Conservation (phyloP, 2,329 filamentous ascomycete genomes). For the Rugonectria rugulosa region DNA sequence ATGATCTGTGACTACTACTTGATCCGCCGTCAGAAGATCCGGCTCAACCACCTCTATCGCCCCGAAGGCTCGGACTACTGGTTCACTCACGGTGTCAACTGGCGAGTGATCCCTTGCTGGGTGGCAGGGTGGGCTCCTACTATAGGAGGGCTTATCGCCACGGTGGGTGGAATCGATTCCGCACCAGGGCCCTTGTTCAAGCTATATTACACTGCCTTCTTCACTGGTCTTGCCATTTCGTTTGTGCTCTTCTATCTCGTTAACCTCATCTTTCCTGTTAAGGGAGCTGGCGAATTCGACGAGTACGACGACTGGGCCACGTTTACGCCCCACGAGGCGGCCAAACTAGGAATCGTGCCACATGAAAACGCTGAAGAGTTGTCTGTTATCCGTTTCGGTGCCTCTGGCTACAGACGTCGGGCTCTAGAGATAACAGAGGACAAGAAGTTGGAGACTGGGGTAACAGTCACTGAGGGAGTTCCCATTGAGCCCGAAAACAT, state of each 20-base stretch:
- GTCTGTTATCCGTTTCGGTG: not conserved
- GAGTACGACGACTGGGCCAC: conserved; percentile 18
- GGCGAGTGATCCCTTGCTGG: conserved; percentile 22
- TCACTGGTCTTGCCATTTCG: conserved; percentile 1
- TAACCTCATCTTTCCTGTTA: conserved; percentile 8
- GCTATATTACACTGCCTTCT: conserved; percentile 10
- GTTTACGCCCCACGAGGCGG: conserved; percentile 11
- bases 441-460: not conserved
- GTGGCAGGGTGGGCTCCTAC: conserved; percentile 9
- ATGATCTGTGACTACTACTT: conserved; percentile 42
- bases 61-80: conserved; percentile 43
- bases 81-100: conserved; percentile 46
- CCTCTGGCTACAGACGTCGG: not conserved
- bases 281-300: conserved; percentile 9
- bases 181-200: conserved; percentile 3
- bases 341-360: conserved; percentile 5
- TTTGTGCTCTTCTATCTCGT: conserved; percentile 6
- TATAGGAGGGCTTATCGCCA: conserved; percentile 6
- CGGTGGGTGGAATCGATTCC: not conserved
- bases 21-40: conserved; percentile 44
- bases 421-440: not conserved
- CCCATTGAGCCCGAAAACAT: not conserved
- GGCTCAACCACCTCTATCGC: conserved; percentile 48
- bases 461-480: not conserved
- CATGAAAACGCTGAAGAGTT: conserved; percentile 6